phyloP scores from a whole-genome alignment of 2,329 filamentous ascomycete species.

The Thelonectria rubi region DNA sequence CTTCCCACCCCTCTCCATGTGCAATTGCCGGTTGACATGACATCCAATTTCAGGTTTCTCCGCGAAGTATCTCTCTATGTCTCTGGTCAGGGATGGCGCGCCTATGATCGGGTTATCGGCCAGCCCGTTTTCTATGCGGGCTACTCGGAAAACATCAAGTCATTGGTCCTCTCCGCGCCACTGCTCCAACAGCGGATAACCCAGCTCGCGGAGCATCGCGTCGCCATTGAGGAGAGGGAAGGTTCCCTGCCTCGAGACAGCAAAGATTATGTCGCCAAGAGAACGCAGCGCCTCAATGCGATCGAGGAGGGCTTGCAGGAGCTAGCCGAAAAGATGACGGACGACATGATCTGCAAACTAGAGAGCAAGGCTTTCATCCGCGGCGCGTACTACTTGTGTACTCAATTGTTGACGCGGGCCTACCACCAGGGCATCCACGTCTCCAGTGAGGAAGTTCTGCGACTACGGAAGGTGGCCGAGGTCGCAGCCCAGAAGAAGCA shows the following conservation, averaged over 20 bases:
- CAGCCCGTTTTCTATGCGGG: slow-evolving; percentile 94
- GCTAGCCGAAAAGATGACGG: slow-evolving; percentile 85
- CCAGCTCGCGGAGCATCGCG: slow-evolving; percentile 77
- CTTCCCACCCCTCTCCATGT: background rate
- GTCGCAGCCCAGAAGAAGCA: slow-evolving; percentile 87
- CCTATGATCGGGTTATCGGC: slow-evolving; percentile 89
- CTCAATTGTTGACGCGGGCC: slow-evolving; percentile 87
- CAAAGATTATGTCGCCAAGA: slow-evolving; percentile 60
- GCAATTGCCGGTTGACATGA: slow-evolving; percentile 22
- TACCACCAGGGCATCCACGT: slow-evolving; percentile 99
- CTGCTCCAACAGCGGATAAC: slow-evolving; percentile 78
- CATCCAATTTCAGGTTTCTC: slow-evolving; percentile 71
- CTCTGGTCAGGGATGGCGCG: slow-evolving; percentile 92
- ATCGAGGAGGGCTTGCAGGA: slow-evolving; percentile 79
- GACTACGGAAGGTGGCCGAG: slow-evolving; percentile 82
- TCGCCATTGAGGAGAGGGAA: slow-evolving; percentile 79
- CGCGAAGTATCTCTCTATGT: slow-evolving; percentile 94
- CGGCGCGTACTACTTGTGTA: slow-evolving; percentile 87
- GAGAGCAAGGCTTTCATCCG: slow-evolving; percentile 94
- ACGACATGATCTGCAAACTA: slow-evolving; percentile 99
- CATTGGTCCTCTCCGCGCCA: slow-evolving; percentile 76
- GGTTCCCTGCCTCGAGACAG: slow-evolving; percentile 70
- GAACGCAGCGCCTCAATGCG: slow-evolving; percentile 65
- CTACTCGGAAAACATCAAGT: slow-evolving; percentile 91
- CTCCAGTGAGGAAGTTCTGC: slow-evolving; percentile 89